Percentiles rank a stretch among this genome's conserved stretches.
Evolutionary conservation across 2,329 filamentous ascomycete genomes (phyloP).

Genomic region (Aspergillus neotritici): DNA sequence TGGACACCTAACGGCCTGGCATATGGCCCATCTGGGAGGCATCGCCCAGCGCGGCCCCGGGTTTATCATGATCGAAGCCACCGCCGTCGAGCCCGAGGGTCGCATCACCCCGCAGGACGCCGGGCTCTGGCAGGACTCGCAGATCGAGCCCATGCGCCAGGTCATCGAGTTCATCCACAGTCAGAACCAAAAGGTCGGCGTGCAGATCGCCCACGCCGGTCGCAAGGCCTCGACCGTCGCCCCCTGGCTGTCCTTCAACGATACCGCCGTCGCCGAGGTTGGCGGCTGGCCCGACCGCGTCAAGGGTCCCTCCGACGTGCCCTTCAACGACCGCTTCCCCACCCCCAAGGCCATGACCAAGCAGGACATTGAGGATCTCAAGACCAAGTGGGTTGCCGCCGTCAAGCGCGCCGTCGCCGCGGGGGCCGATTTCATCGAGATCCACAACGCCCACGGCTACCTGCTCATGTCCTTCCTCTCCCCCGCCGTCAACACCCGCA

Average conservation of each 20-base stretch:
- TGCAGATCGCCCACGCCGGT: constrained; percentile 79
- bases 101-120: constrained; percentile 63
- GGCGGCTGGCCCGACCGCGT: constrained; percentile 53
- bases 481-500: constrained; percentile 64
- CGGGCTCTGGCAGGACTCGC: constrained; percentile 75
- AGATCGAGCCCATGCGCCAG: constrained; percentile 62
- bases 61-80: constrained; percentile 72
- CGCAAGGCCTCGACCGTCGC: constrained; percentile 55
- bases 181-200: constrained; percentile 68
- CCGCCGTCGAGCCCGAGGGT: constrained; percentile 66
- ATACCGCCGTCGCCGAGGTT: constrained; percentile 44
- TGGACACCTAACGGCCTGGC: constrained; percentile 73
- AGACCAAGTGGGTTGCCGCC: constrained; percentile 56
- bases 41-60: constrained; percentile 71
- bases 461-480: constrained; percentile 65
- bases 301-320: constrained; percentile 53
- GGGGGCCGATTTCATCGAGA: constrained; percentile 72
- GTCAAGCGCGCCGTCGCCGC: constrained; percentile 58
- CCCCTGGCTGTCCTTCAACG: constrained; percentile 38
- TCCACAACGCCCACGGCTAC: constrained; percentile 77
- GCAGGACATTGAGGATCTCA: constrained; percentile 61
- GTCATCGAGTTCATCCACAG: constrained; percentile 74
- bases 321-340: constrained; percentile 58
- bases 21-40: constrained; percentile 74
- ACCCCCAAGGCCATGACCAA: constrained; percentile 62